These are phyloP conservation scores for Huiozyma sinensis DNA, from an alignment of 805 yeast species.

Conservation along the genomic window DNA sequence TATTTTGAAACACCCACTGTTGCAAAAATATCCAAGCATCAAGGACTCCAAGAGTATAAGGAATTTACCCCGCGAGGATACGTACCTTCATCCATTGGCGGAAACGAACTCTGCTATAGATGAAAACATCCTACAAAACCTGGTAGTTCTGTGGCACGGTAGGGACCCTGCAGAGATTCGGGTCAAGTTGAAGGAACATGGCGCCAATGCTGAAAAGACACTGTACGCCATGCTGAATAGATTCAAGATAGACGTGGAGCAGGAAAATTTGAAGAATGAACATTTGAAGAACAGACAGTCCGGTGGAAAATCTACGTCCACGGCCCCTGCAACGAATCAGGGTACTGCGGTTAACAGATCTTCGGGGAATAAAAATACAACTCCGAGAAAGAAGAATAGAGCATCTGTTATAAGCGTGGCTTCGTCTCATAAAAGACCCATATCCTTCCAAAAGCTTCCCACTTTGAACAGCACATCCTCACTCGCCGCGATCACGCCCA, in stretches of 20 bases:
- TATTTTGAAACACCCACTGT: slow-evolving; percentile 70
- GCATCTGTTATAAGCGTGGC: slow-evolving; percentile 35
- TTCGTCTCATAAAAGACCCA: slow-evolving; percentile 39
- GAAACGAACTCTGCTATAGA: slow-evolving; percentile 42
- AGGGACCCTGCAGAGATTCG: slow-evolving; percentile 45
- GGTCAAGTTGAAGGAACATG: slow-evolving; percentile 40
- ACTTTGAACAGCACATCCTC: slow-evolving; percentile 17
- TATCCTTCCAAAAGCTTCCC: slow-evolving; percentile 33
- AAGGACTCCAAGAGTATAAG: slow-evolving; percentile 27
- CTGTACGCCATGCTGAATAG: slow-evolving; percentile 65
- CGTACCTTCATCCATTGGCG: slow-evolving; percentile 28
- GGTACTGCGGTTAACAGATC: slow-evolving; percentile 2
- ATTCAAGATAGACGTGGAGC: slow-evolving; percentile 50
- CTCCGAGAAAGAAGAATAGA: slow-evolving; percentile 30
- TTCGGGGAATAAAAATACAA: slow-evolving; percentile 9
- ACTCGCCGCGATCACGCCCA: slow-evolving; percentile 12
- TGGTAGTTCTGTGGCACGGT: slow-evolving; percentile 76
- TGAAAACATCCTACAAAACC: slow-evolving; percentile 59
- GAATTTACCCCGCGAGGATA: slow-evolving; percentile 32
- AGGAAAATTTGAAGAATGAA: slow-evolving; percentile 25
- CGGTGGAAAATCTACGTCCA: neutral
- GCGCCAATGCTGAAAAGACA: slow-evolving; percentile 66
- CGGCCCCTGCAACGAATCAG: slow-evolving; percentile 6
- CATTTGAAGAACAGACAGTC: slow-evolving; percentile 34
- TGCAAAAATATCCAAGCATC: slow-evolving; percentile 52